Conservation (phyloP, 225 moss, liverwort and hornwort genomes). For the Thuidium tamariscinum region DNA sequence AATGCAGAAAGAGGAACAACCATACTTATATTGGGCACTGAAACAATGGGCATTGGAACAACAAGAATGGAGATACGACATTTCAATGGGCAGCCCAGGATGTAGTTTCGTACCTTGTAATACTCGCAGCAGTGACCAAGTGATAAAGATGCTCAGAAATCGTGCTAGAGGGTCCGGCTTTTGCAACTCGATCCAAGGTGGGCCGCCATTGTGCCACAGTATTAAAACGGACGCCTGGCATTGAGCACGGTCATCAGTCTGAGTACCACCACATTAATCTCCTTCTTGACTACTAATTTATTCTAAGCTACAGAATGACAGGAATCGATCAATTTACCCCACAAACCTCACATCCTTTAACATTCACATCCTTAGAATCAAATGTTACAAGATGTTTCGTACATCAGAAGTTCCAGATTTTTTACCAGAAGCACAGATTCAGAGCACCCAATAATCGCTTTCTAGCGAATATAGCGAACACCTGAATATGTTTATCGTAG, state of each 20-base stretch:
- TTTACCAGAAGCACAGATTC: background rate
- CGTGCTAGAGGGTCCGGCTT: slow-evolving; percentile 63
- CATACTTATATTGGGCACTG: background rate
- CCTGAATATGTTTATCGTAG: background rate
- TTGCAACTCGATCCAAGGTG: slow-evolving; percentile 36
- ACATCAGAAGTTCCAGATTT: background rate
- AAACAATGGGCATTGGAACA: background rate
- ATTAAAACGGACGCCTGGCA: slow-evolving; percentile 52
- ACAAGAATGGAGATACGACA: background rate
- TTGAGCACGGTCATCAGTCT: background rate
- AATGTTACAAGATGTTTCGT: background rate
- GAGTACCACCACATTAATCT: background rate
- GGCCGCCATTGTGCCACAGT: slow-evolving; percentile 71
- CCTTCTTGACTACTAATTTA: background rate
- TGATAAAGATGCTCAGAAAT: slow-evolving; percentile 84
- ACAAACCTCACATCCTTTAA: background rate
- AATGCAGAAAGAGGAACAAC: background rate
- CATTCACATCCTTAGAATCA: background rate
- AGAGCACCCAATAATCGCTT: background rate
- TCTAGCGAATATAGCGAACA: background rate
- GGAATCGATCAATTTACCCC: background rate
- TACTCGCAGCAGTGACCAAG: slow-evolving; percentile 72
- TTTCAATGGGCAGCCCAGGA: background rate
- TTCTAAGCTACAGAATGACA: background rate
- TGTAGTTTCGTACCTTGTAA: slow-evolving; percentile 47